phyloP scores from a whole-genome alignment of 164 flowering plant genomes.

The Piper longum region DNA sequence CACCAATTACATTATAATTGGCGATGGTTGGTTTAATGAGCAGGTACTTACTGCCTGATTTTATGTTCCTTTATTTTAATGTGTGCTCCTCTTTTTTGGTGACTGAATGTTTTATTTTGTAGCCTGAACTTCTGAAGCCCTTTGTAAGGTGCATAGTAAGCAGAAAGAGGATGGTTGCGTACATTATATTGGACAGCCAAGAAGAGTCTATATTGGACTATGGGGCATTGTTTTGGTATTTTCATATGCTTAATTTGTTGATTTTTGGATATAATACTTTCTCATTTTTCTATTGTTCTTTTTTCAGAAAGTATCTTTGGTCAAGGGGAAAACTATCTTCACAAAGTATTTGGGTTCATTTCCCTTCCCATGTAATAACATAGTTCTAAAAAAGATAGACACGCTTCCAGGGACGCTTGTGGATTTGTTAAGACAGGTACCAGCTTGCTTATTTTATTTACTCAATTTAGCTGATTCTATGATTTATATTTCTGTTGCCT shows the following conservation, averaged over 20 bases:
- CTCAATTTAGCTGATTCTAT: neutral
- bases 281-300: neutral
- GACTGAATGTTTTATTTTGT: neutral
- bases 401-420: conserved; percentile 79
- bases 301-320: conserved; percentile 14
- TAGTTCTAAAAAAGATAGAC: conserved; percentile 62
- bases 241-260: neutral
- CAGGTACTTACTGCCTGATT: conserved; percentile 26
- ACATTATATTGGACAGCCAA: conserved; percentile 60
- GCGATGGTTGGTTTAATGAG: conserved; percentile 86
- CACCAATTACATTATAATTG: conserved; percentile 87
- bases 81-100: too few relatives aligned
- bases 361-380: conserved; percentile 73
- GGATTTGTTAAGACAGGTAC: conserved; percentile 80
- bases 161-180: conserved; percentile 69
- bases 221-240: conserved; percentile 27
- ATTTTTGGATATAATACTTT: neutral
- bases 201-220: conserved; percentile 65
- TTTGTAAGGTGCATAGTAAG: conserved; percentile 53
- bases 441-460: neutral
- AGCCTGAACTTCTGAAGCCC: conserved; percentile 61
- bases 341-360: conserved; percentile 67
- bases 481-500: neutral
- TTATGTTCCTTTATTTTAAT: neutral
- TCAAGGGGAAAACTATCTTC: conserved; percentile 28